Percentiles rank a stretch among this genome's conserved stretches.
These are phyloP conservation scores for Penicillium desertorum DNA, from an alignment of 495 filamentous ascomycete genomes.

Conservation along the genomic window DNA sequence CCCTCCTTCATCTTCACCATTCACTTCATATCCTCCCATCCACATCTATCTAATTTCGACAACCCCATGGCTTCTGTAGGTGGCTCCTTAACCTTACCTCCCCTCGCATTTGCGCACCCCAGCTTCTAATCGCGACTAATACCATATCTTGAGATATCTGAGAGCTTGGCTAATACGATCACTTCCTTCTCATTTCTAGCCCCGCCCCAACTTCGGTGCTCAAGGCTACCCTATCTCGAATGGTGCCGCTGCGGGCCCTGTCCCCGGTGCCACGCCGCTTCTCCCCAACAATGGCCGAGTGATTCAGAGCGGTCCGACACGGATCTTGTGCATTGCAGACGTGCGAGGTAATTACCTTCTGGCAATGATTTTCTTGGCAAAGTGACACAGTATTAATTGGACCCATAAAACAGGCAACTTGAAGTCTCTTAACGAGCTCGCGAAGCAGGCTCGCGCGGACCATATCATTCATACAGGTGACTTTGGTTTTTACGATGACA, in stretches of 20 bases:
- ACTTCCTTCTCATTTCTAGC: constrained; percentile 27
- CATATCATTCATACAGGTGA: constrained; percentile 98
- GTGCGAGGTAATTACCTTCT: constrained; percentile 73
- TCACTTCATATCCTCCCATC: constrained; percentile 10
- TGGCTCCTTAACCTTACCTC: constrained; percentile 26
- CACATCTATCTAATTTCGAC: constrained; percentile 15
- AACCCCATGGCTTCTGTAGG: constrained; percentile 56
- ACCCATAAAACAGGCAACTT: constrained; percentile 70
- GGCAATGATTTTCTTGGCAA: background rate
- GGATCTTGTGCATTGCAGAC: constrained; percentile 95
- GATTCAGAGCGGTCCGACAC: constrained; percentile 77
- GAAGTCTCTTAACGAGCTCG: constrained; percentile 92
- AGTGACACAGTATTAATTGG: constrained; percentile 18
- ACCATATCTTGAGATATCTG: background rate
- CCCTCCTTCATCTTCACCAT: constrained; percentile 1
- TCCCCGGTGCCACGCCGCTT: constrained; percentile 53
- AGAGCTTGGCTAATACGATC: constrained; percentile 8
- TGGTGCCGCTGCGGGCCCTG: constrained; percentile 47
- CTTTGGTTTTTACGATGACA: constrained; percentile 98
- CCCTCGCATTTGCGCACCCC: constrained; percentile 20
- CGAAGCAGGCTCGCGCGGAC: constrained; percentile 87
- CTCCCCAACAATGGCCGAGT: constrained; percentile 69
- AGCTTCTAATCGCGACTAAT: constrained; percentile 10
- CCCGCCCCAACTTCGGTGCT: constrained; percentile 48
- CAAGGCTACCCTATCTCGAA: constrained; percentile 54